These are phyloP conservation scores for Arthrobotrys iridis DNA, from an alignment of 2,329 filamentous ascomycete species.

Conservation along the genomic window DNA sequence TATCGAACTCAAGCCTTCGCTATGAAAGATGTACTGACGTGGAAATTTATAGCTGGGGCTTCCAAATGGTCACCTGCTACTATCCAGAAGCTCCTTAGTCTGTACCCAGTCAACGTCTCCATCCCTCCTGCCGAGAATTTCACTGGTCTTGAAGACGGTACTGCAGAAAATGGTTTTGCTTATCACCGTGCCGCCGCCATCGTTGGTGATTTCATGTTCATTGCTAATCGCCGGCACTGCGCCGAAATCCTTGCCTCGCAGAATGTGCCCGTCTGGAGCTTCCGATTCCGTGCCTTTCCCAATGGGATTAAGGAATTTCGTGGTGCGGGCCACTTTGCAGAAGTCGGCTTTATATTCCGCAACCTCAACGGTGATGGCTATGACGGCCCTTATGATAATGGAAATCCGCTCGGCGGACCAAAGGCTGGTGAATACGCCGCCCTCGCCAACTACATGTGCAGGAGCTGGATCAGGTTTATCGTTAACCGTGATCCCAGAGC, in stretches of 20 bases:
- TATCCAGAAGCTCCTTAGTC: conserved; percentile 6
- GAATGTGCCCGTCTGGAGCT: conserved; percentile 68
- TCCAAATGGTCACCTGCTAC: conserved; percentile 15
- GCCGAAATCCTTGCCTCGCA: conserved; percentile 66
- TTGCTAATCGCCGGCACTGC: conserved; percentile 68
- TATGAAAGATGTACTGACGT: not conserved
- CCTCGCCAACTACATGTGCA: conserved; percentile 26
- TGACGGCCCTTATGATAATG: conserved; percentile 9
- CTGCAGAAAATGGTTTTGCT: conserved; percentile 62
- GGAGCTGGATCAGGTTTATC: conserved; percentile 39
- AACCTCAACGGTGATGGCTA: conserved; percentile 58
- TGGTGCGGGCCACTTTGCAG: conserved; percentile 68
- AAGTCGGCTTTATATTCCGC: conserved; percentile 61
- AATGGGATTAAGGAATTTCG: conserved; percentile 63
- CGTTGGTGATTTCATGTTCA: conserved; percentile 68
- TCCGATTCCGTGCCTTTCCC: conserved; percentile 70
- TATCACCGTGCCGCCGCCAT: conserved; percentile 69
- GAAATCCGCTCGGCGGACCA: conserved; percentile 32
- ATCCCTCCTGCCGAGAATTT: conserved; percentile 35
- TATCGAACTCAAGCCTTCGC: not conserved
- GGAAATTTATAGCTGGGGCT: not conserved
- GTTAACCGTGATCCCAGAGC: conserved; percentile 10
- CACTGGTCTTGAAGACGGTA: conserved; percentile 38
- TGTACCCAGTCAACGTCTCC: conserved; percentile 27
- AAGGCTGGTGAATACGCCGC: conserved; percentile 57